Evolutionary conservation across 228 moss, liverwort and hornwort species (phyloP).

Genomic region (Sphagnum magellanicum): DNA sequence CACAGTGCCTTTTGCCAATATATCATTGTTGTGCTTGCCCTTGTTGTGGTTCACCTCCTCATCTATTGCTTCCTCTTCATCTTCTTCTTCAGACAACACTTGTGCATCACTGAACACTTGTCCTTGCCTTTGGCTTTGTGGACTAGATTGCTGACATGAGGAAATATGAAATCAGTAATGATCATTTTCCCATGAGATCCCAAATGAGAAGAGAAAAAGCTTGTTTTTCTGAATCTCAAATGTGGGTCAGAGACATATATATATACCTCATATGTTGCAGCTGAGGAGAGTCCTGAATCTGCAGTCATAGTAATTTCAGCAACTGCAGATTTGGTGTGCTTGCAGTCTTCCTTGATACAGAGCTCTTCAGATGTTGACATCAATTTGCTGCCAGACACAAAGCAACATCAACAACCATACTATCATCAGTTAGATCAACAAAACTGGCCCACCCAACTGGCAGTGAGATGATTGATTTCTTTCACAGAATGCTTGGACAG

Average conservation of each 20-base stretch:
- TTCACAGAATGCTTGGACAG: no score
- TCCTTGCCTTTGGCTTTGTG: constrained; percentile 73
- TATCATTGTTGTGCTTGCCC: constrained; percentile 43
- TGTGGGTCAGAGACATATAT: not conserved
- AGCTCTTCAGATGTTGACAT: constrained; percentile 80
- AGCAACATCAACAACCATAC: not conserved
- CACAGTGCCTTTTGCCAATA: constrained; percentile 27
- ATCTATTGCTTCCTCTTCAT: constrained; percentile 63
- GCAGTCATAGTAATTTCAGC: constrained; percentile 89
- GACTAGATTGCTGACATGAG: constrained; percentile 70
- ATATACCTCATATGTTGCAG: constrained; percentile 83
- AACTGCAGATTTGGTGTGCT: constrained; percentile 94
- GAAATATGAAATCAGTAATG: constrained; percentile 26
- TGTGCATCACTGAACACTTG: constrained; percentile 77
- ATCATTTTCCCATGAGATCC: constrained; percentile 33
- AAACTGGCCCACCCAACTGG: no score
- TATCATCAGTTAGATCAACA: no score
- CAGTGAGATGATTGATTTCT: no score
- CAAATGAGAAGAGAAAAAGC: constrained; percentile 20
- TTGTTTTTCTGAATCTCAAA: no score
- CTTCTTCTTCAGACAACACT: constrained; percentile 40
- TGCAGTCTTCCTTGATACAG: constrained; percentile 85
- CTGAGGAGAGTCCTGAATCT: constrained; percentile 83
- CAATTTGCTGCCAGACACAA: constrained; percentile 59
- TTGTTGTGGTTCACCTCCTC: constrained; percentile 66